A percentile compares a stretch with the other conserved stretches of the same genome.
Conservation (phyloP, 164 flowering plant species). For the Kingdonia uniflora region DNA sequence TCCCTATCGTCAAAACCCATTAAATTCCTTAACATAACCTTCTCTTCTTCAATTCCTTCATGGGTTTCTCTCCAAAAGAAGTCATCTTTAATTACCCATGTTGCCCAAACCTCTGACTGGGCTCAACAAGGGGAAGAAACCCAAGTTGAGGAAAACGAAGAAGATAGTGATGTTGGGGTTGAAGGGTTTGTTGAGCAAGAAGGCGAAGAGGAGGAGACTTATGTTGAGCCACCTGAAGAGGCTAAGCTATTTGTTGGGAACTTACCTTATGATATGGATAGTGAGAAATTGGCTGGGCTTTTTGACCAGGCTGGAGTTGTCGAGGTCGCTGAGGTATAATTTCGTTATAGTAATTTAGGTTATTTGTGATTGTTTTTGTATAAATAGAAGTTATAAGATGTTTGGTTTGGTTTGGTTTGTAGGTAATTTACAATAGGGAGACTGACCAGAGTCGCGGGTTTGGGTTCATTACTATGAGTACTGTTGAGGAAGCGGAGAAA, state of each 20-base stretch:
- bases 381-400: too few species aligned
- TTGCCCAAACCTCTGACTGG: conserved; percentile 44
- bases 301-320: conserved; percentile 79
- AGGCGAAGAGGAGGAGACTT: conserved; percentile 10
- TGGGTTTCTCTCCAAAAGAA: conserved; percentile 18
- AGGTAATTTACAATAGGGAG: conserved; percentile 57
- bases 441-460: conserved; percentile 86
- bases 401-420: background rate
- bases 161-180: conserved; percentile 11
- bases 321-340: conserved; percentile 62
- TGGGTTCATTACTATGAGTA: conserved; percentile 89
- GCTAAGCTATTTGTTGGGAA: conserved; percentile 88
- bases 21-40: conserved; percentile 13
- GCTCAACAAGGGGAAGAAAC: conserved; percentile 21
- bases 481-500: conserved; percentile 84
- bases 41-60: conserved; percentile 15
- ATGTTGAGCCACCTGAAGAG: conserved; percentile 55
- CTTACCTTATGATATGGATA: conserved; percentile 74
- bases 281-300: conserved; percentile 55
- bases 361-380: too few species aligned
- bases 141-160: conserved; percentile 11
- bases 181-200: background rate
- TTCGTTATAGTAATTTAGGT: background rate
- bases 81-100: conserved; percentile 16
- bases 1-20: conserved; percentile 28